Conservation (phyloP, 768 basidiomycete species). For the Amanita fuliginea region DNA sequence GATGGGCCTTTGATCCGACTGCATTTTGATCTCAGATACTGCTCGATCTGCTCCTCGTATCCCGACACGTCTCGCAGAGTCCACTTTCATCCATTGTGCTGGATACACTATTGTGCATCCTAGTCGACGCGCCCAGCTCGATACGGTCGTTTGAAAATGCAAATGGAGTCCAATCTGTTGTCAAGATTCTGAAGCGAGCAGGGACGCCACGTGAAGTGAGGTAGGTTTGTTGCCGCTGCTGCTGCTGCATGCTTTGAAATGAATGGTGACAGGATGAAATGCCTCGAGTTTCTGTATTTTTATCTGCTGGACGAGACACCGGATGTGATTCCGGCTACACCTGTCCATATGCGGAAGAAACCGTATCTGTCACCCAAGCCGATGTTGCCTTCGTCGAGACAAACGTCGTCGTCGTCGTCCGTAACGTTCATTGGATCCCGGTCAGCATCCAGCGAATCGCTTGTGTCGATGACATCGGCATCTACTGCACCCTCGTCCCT, state of each 20-base stretch:
- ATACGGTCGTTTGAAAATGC: constrained; percentile 70
- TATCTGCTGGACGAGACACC: constrained; percentile 80
- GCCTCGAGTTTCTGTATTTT: constrained; percentile 90
- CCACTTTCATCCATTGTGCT: constrained; percentile 61
- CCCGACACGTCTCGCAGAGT: constrained; percentile 43
- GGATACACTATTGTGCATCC: constrained; percentile 76
- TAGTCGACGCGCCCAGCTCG: constrained; percentile 77
- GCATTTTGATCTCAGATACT: constrained; percentile 39
- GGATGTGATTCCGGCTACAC: constrained; percentile 22
- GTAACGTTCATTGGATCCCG: constrained; percentile 21
- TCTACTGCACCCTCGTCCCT: constrained; percentile 34
- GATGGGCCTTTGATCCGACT: background rate
- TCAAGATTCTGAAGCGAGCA: constrained; percentile 80
- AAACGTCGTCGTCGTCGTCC: constrained; percentile 27
- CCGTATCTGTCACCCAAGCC: constrained; percentile 26
- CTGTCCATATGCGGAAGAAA: constrained; percentile 25
- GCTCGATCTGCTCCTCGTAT: constrained; percentile 57
- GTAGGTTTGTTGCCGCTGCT: constrained; percentile 32
- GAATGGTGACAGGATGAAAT: constrained; percentile 67
- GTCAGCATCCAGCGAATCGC: constrained; percentile 19
- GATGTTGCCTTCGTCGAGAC: constrained; percentile 24
- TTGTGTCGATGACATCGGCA: constrained; percentile 23
- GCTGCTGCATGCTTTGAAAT: background rate
- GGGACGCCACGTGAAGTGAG: constrained; percentile 81
- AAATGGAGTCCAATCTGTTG: constrained; percentile 70